Evolutionary conservation across 2,329 filamentous ascomycete genomes (phyloP).

Genomic region (Fonsecaea pugnacius): DNA sequence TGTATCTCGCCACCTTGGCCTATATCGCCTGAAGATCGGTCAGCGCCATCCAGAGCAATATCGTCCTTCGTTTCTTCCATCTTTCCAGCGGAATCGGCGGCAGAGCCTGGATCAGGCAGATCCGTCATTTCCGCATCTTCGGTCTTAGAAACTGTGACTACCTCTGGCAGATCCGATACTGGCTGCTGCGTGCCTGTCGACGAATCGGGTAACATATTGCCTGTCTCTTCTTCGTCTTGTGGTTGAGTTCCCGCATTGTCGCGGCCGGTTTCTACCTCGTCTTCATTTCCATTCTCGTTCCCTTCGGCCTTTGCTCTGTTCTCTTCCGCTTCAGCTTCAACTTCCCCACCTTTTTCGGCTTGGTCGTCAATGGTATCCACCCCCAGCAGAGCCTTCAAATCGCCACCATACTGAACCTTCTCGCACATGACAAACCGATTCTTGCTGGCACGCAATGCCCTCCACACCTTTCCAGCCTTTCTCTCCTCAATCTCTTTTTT

Average conservation of each 20-base stretch:
- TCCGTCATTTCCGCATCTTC: conserved; percentile 28
- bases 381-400: conserved; percentile 53
- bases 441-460: conserved; percentile 75
- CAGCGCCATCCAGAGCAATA: conserved; percentile 1
- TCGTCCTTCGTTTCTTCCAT: conserved; percentile 12
- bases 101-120: conserved; percentile 4
- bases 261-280: background rate
- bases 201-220: background rate
- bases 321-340: conserved; percentile 10
- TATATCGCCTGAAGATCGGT: conserved; percentile 13
- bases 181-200: background rate
- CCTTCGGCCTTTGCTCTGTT: conserved; percentile 8
- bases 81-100: background rate
- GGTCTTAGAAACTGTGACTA: background rate
- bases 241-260: background rate
- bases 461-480: conserved; percentile 89
- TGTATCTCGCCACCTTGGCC: background rate
- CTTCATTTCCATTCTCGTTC: background rate
- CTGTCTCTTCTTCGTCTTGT: background rate
- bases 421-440: conserved; percentile 74
- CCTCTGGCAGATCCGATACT: background rate
- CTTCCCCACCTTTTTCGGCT: conserved; percentile 16
- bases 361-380: conserved; percentile 15
- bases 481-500: conserved; percentile 65
- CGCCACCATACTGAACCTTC: conserved; percentile 81